Conservation (phyloP, 139 green algal genomes). For the Ostreobium quekettii region DNA sequence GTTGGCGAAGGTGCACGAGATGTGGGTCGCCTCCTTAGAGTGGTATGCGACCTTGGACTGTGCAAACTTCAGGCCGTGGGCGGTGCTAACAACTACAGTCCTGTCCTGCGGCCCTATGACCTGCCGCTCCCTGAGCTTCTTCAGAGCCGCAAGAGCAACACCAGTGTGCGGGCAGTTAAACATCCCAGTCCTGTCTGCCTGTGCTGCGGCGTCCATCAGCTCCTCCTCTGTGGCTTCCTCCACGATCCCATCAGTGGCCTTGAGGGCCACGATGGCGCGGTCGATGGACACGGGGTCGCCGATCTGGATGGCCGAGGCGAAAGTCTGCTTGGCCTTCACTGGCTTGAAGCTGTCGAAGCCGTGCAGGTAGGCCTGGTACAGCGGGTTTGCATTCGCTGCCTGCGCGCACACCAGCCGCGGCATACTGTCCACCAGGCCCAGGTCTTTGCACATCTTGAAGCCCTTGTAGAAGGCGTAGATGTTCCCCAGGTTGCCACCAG, state of each 20-base stretch:
- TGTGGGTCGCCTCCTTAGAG: constrained; percentile 60
- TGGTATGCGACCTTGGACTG: constrained; percentile 96
- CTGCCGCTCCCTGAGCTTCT: constrained; percentile 72
- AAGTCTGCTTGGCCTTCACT: constrained; percentile 90
- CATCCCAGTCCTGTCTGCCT: constrained; percentile 91
- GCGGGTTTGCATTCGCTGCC: constrained; percentile 92
- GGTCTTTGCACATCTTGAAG: constrained; percentile 74
- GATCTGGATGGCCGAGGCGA: constrained; percentile 97
- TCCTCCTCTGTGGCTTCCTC: constrained; percentile 98
- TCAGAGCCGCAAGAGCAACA: constrained; percentile 91
- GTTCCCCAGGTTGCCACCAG: constrained; percentile 98
- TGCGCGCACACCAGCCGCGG: constrained; percentile 88
- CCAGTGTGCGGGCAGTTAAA: constrained; percentile 92
- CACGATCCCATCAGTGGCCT: constrained; percentile 85
- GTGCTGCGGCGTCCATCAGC: constrained; percentile 95
- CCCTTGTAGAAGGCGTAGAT: constrained; percentile 99
- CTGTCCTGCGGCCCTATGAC: constrained; percentile 82
- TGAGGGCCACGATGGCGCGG: constrained; percentile 90
- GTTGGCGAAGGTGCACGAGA: constrained; percentile 78
- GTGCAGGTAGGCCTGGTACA: constrained; percentile 88
- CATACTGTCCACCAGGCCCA: constrained; percentile 84
- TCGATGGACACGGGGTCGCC: constrained; percentile 97
- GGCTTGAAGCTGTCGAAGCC: constrained; percentile 70
- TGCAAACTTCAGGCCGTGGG: constrained; percentile 98
- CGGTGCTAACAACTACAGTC: constrained; percentile 92